Base-by-base conservation (phyloP, 768 basidiomycete species). In the Boletus vermiculosoides region DNA sequence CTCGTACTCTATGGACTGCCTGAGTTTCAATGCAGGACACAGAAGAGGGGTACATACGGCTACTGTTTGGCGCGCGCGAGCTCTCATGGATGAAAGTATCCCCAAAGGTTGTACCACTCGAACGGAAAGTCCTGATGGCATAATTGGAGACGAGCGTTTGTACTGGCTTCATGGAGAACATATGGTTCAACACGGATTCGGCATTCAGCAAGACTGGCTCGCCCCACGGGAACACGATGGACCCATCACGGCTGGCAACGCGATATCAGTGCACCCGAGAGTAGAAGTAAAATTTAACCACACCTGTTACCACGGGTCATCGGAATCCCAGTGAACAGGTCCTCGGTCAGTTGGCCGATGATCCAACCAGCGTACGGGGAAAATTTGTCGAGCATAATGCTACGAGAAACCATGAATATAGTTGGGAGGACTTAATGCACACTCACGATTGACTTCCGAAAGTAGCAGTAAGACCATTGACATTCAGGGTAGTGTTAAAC, bases 311-410 rank as follows among this genome's bases (percentile, higher is more conserved):
- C 58, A 37, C 55, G 58, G 4, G 58, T 60, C 34, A 62, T 40
- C 23, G 61, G 58, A 23, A 60, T 60, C 3, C 61, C 58, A 18
- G 33, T 33, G 34, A 60, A 60, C 10, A 62, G 55, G 52, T 34
- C 22, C 47, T 62, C 52, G 4, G 55, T 62, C 48, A 62, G 30
- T 16, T 55, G 40, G 6, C 50, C 50, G 7, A 54, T 9, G 31
- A 42, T 34, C 30, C 23, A 25, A n/a, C 50, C 45, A 50, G 46
- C 52, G 13, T 28, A 50, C 0, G 34, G 46, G 2, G 45, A 50
- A 37, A 50, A 36, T 20, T 37, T 54, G 47, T 54, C 52, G 25
- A 52, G 42, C 51, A 52, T 52, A 4, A 52, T n/a, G 10, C 51
- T 48, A 33, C 16, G 15, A 22, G 28, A 49, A 28, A 18, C 34